Conservation (phyloP, 192 early-diverging fungal genomes). For the Gigaspora rosea region DNA sequence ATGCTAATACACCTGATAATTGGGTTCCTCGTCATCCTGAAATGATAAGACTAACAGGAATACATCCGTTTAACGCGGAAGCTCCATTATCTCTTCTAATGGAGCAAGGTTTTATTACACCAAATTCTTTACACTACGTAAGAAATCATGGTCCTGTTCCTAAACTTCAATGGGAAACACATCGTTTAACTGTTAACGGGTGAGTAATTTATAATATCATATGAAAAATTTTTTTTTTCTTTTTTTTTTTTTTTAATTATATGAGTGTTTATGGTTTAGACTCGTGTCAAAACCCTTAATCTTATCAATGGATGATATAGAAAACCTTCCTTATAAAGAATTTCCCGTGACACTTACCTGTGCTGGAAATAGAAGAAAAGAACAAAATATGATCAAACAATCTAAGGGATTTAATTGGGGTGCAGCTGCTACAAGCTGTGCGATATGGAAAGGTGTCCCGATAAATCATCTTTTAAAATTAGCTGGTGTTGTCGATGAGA, state of each 20-base stretch:
- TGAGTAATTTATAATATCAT: slow-evolving; percentile 24
- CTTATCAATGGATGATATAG: slow-evolving; percentile 58
- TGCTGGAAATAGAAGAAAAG: slow-evolving; percentile 69
- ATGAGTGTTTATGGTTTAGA: slow-evolving; percentile 27
- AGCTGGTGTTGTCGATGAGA: slow-evolving; percentile 37
- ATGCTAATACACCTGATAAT: slow-evolving; percentile 51
- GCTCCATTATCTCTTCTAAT: slow-evolving; percentile 47
- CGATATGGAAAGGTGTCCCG: slow-evolving; percentile 63
- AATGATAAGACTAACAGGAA: slow-evolving; percentile 57
- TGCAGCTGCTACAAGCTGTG: slow-evolving; percentile 54
- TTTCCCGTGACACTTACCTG: slow-evolving; percentile 64
- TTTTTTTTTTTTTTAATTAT: slow-evolving; percentile 27
- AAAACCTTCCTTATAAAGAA: slow-evolving; percentile 41
- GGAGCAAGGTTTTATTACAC: slow-evolving; percentile 57
- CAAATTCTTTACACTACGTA: slow-evolving; percentile 63
- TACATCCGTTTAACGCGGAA: slow-evolving; percentile 65
- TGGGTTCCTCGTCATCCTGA: slow-evolving; percentile 49
- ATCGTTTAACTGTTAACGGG: slow-evolving; percentile 48
- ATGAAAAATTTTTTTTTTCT: neutral
- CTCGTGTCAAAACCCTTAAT: slow-evolving; percentile 47
- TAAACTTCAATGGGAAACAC: slow-evolving; percentile 45
- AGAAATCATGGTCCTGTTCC: slow-evolving; percentile 74
- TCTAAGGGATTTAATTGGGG: slow-evolving; percentile 71
- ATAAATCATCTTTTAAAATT: slow-evolving; percentile 51
- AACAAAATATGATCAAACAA: slow-evolving; percentile 67